These are phyloP conservation scores for Aspergillus costaricaensis DNA, from an alignment of 2,329 filamentous ascomycete species.

Conservation along the genomic window DNA sequence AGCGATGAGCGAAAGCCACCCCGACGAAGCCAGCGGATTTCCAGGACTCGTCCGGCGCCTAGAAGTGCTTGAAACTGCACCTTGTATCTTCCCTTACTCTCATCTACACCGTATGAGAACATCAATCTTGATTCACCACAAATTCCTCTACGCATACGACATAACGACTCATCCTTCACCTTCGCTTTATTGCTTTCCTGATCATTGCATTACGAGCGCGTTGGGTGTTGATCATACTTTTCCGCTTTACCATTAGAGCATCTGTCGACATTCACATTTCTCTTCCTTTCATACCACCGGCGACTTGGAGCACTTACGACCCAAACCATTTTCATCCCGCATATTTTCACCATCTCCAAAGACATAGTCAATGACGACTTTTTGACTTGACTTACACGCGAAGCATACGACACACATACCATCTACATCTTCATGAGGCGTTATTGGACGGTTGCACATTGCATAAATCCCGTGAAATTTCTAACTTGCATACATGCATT, in stretches of 20 bases:
- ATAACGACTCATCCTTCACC: conserved; percentile 8
- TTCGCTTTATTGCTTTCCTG: conserved; percentile 6
- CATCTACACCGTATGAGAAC: background rate
- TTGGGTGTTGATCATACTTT: conserved; percentile 14
- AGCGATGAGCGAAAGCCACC: conserved; percentile 20
- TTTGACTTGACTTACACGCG: conserved; percentile 4
- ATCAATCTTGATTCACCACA: background rate
- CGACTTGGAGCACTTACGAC: conserved; percentile 8
- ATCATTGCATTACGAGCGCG: conserved; percentile 20
- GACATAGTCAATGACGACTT: conserved; percentile 7
- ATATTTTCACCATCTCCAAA: conserved; percentile 1
- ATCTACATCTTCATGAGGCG: conserved; percentile 15
- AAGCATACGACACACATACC: conserved; percentile 9
- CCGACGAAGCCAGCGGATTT: conserved; percentile 24
- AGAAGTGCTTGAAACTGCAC: background rate
- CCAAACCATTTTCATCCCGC: background rate
- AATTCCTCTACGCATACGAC: conserved; percentile 10
- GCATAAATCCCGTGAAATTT: background rate
- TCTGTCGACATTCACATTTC: conserved; percentile 1
- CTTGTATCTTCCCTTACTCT: background rate
- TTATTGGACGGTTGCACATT: conserved; percentile 5
- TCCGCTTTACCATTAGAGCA: conserved; percentile 2
- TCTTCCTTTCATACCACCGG: conserved; percentile 11
- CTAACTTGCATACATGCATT: background rate
- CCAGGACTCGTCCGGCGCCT: conserved; percentile 19